Evolutionary conservation across 2,329 filamentous ascomycete genomes (phyloP), one percentile per base, ranked within the genome.

Genomic region (Aotearoamyces nothofagi): DNA sequence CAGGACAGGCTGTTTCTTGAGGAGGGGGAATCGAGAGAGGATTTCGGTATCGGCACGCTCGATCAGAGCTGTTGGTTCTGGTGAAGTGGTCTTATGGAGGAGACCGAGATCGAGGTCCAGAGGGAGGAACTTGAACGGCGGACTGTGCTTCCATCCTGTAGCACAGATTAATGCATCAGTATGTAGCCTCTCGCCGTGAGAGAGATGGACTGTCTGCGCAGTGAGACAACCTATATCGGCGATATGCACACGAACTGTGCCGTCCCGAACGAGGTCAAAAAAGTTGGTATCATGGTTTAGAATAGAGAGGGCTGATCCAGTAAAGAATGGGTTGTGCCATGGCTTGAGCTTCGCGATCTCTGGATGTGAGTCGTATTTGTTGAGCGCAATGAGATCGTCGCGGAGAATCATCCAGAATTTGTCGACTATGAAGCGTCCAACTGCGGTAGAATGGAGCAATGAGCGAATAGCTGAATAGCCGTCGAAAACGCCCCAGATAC

Each of bases 401-500:
- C 57, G 59, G 1, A 78, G 51, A 2, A 69, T 54, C 7, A 46
- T 50, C 69, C 70, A 78, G 44, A 78, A 76, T 0, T 49, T 45
- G 22, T 63, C 54, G 4, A 69, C 62, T 12, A 78, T 47, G 28
- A 53, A 55, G 1, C 69, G 60, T 2, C 74, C 73, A 2, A 75
- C 30, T 17, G 54, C 49, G 0, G 67, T 76, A 13, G 58, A 55
- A 37, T 78, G 71, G 26, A 73, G 54, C 34, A 76, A 68, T 7
- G 49, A 44, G 3, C 69, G 60, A 2, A 68, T 54, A 8, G 52
- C 53, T 9, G 60, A 54, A 38, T 64, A 77, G 1, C 73, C 75
- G 42, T 72, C 73, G 2, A 61, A 64, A 2, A 60, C 56, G 4
- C 72, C 75, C 73, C 76, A 86, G 9, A 78, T 63, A 44, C 78